These are phyloP conservation scores for Trypanosoma caninum DNA, from an alignment of 208 protist genomes.

Conservation along the genomic window DNA sequence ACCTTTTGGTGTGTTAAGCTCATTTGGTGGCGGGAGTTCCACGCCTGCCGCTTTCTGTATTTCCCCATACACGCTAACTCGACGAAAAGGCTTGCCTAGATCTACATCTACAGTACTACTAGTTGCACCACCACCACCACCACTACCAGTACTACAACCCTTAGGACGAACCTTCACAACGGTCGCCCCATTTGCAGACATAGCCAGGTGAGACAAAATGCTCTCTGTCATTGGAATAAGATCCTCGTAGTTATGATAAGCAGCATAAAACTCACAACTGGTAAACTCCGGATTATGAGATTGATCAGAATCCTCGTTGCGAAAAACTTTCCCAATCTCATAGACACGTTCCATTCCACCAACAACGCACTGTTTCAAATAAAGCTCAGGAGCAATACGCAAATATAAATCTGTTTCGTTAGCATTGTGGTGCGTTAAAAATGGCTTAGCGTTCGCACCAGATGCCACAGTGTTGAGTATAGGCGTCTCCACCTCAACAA, in stretches of 20 bases:
- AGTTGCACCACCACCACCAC: no score
- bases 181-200: conserved; percentile 42
- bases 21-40: conserved; percentile 63
- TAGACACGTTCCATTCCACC: conserved; percentile 94
- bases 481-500: conserved; percentile 95
- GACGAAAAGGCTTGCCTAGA: conserved; percentile 82
- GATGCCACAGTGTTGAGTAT: conserved; percentile 85
- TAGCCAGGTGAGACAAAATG: conserved; percentile 75
- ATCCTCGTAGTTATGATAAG: conserved; percentile 94
- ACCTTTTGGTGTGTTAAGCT: conserved; percentile 74
- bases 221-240: conserved; percentile 93
- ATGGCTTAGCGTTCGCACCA: conserved; percentile 91
- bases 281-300: conserved; percentile 97
- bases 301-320: conserved; percentile 93
- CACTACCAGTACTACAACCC: not conserved
- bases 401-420: conserved; percentile 78
- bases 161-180: conserved; percentile 35
- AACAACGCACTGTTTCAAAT: conserved; percentile 94
- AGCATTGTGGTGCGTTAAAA: conserved; percentile 91
- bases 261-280: conserved; percentile 92
- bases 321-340: conserved; percentile 94
- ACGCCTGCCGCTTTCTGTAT: conserved; percentile 72
- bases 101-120: conserved; percentile 59
- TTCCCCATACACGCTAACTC: conserved; percentile 86
- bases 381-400: conserved; percentile 92